Conservation (phyloP, 2,329 filamentous ascomycete species). For the Aspergillus ustus region DNA sequence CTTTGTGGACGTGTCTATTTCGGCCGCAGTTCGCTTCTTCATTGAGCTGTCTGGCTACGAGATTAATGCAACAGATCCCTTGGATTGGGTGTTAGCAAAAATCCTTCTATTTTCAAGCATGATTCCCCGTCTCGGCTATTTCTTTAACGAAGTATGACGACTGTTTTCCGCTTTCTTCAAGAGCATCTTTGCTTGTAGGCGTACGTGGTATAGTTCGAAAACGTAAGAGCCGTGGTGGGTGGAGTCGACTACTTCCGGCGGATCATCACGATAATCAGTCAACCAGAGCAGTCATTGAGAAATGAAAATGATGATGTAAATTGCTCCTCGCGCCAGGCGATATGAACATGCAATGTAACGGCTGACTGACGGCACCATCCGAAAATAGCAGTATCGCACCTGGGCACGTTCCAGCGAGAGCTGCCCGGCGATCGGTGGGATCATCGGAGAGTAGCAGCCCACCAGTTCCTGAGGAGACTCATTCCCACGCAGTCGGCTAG, state of each 20-base stretch:
- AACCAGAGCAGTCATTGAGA: neutral
- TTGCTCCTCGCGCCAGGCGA: neutral
- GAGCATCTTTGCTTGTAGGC: slow-evolving; percentile 12
- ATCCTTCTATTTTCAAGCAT: slow-evolving; percentile 37
- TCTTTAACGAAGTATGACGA: slow-evolving; percentile 45
- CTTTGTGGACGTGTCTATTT: slow-evolving; percentile 42
- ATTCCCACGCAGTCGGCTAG: neutral
- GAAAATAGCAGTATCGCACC: slow-evolving; percentile 18
- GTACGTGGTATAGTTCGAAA: neutral
- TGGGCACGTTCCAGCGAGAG: slow-evolving; percentile 2
- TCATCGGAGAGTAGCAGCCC: neutral
- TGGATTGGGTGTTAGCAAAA: slow-evolving; percentile 46
- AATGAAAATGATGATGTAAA: slow-evolving; percentile 4
- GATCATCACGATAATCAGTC: neutral
- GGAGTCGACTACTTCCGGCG: neutral
- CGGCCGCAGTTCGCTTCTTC: slow-evolving; percentile 37
- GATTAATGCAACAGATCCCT: slow-evolving; percentile 42
- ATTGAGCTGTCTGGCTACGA: slow-evolving; percentile 35
- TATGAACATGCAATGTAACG: slow-evolving; percentile 9
- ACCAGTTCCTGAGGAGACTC: slow-evolving; percentile 15
- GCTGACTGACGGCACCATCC: neutral
- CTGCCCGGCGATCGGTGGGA: neutral
- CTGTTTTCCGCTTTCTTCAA: slow-evolving; percentile 34
- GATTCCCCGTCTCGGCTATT: slow-evolving; percentile 34
- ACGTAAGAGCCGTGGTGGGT: neutral